Percentiles rank a stretch among this genome's conserved stretches.
Conservation (phyloP, 2,329 filamentous ascomycete genomes). For the Myriosclerotinia scirpicola region DNA sequence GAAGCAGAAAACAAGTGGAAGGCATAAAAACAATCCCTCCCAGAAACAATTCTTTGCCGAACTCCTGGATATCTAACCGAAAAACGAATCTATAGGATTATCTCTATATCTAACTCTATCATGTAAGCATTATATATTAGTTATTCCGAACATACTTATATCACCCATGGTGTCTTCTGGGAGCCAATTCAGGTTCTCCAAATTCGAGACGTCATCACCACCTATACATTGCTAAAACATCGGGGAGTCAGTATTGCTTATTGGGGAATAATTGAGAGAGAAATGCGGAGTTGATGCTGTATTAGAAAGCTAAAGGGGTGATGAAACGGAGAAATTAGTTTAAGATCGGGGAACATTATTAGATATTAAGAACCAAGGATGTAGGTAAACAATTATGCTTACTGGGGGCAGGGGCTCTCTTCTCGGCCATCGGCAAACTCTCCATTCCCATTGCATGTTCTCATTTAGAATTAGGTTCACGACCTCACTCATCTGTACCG, state of each 20-base stretch:
- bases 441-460: constrained; percentile 26
- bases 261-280: no score
- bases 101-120: background rate
- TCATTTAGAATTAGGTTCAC: constrained; percentile 21
- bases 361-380: no score
- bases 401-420: background rate
- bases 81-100: background rate
- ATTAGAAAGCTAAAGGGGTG: no score
- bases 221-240: background rate
- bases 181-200: background rate
- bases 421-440: background rate
- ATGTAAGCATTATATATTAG: background rate
- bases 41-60: background rate
- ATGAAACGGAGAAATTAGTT: no score
- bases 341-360: no score
- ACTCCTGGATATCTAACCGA: background rate
- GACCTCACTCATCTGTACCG: constrained; percentile 18
- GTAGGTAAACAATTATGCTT: no score
- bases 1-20: background rate
- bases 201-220: background rate
- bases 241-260: no score
- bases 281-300: no score
- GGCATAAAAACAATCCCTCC: background rate
- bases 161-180: background rate
- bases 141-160: background rate